Evolutionary conservation across 768 basidiomycete species (phyloP).

Genomic region (Rhodotorula taiwanensis): DNA sequence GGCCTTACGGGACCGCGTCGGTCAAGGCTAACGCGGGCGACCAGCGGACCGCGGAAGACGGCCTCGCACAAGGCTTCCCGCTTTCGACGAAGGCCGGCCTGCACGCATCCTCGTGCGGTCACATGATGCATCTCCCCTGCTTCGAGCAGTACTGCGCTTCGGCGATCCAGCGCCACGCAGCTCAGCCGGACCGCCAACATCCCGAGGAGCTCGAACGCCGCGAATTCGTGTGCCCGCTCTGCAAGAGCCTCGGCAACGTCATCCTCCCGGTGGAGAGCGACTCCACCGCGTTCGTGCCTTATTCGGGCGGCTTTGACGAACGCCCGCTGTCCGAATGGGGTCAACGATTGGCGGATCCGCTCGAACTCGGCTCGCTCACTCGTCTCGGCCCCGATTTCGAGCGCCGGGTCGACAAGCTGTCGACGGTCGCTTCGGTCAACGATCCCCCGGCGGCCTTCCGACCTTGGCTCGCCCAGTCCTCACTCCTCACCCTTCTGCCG

Average conservation of each 20-base stretch:
- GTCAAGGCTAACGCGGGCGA: conserved; percentile 11
- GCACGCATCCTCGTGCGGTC: conserved; percentile 80
- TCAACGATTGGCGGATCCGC: neutral
- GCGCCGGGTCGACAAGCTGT: conserved; percentile 13
- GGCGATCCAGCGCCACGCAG: conserved; percentile 70
- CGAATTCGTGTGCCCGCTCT: conserved; percentile 93
- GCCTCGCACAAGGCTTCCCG: conserved; percentile 35
- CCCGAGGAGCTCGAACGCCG: conserved; percentile 88
- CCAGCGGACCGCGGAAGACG: conserved; percentile 28
- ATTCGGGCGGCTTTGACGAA: neutral
- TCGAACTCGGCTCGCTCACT: neutral
- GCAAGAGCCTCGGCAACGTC: conserved; percentile 91
- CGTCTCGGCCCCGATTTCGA: neutral
- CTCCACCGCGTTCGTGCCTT: conserved; percentile 12
- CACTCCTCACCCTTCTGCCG: conserved; percentile 4
- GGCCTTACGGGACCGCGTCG: conserved; percentile 34
- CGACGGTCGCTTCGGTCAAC: conserved; percentile 2
- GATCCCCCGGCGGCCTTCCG: conserved; percentile 14
- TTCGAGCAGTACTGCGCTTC: conserved; percentile 84
- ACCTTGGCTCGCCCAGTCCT: conserved; percentile 22
- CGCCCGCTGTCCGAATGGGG: conserved; percentile 23
- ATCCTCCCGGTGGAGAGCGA: conserved; percentile 66
- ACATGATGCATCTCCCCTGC: conserved; percentile 94
- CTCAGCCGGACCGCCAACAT: conserved; percentile 84
- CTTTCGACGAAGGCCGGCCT: conserved; percentile 45